These are phyloP conservation scores for Kingdonia uniflora DNA, from an alignment of 164 flowering plant genomes.

Conservation along the genomic window DNA sequence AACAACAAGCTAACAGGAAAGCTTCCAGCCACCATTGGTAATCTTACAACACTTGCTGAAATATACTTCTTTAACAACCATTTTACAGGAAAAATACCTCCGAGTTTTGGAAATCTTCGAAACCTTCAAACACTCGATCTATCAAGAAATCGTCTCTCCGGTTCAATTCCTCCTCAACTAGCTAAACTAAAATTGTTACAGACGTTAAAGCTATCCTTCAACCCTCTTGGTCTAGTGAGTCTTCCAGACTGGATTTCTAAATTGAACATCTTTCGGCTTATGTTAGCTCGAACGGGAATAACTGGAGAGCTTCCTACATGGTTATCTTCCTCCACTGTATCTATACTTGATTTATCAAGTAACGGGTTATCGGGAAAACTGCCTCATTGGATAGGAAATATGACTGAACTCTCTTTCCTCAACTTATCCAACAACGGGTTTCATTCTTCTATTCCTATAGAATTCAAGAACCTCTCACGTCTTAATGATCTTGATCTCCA, in stretches of 20 bases:
- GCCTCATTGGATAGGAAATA: conserved; percentile 63
- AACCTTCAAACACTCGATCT: conserved; percentile 42
- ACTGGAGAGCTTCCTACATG: conserved; percentile 39
- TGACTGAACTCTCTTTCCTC: conserved; percentile 48
- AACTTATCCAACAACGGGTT: conserved; percentile 63
- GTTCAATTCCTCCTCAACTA: conserved; percentile 41
- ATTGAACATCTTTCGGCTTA: conserved; percentile 28
- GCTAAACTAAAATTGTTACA: conserved; percentile 25
- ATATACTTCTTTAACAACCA: conserved; percentile 41
- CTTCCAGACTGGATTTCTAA: conserved; percentile 41
- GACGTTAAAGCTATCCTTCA: conserved; percentile 46
- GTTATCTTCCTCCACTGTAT: conserved; percentile 38
- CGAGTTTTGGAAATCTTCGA: conserved; percentile 35
- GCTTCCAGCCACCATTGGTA: conserved; percentile 42
- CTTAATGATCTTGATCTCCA: conserved; percentile 59
- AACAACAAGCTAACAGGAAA: conserved; percentile 50
- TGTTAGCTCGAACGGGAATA: conserved; percentile 48
- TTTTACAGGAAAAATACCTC: conserved; percentile 48
- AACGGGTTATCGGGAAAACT: conserved; percentile 41
- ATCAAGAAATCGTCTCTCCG: conserved; percentile 44
- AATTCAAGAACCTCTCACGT: conserved; percentile 36
- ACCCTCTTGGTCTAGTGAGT: conserved; percentile 33
- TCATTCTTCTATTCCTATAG: conserved; percentile 36
- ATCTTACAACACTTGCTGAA: conserved; percentile 29
- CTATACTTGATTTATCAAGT: conserved; percentile 50